Percentiles rank a stretch among this genome's conserved stretches.
Evolutionary conservation across 2,329 filamentous ascomycete species (phyloP).

Genomic region (Sporothrix protearum): DNA sequence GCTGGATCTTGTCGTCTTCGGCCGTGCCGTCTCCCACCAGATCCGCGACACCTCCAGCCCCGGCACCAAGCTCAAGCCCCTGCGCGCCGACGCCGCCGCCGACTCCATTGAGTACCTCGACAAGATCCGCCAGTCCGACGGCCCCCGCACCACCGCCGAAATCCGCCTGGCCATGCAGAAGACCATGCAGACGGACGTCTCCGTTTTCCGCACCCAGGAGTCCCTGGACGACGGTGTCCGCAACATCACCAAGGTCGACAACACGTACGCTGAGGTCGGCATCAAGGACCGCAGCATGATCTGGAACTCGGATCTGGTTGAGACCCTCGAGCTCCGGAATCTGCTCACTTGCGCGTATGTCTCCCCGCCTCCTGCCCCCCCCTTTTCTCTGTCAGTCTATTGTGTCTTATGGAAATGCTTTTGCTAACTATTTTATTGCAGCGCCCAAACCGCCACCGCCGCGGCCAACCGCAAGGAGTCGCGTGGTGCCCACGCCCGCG

Average conservation of each 20-base stretch:
- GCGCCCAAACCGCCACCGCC: conserved; percentile 83
- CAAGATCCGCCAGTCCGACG: conserved; percentile 76
- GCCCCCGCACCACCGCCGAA: conserved; percentile 82
- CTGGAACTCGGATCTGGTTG: conserved; percentile 97
- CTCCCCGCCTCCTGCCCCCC: no score
- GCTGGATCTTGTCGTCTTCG: conserved; percentile 94
- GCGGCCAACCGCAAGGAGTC: conserved; percentile 96
- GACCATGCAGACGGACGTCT: conserved; percentile 96
- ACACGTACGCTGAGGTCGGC: conserved; percentile 74
- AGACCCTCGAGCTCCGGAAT: conserved; percentile 94
- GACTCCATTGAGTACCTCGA: conserved; percentile 84
- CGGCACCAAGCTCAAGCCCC: conserved; percentile 72
- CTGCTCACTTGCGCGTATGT: conserved; percentile 92
- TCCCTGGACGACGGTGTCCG: conserved; percentile 88
- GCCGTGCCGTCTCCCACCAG: conserved; percentile 93
- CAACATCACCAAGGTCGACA: conserved; percentile 82
- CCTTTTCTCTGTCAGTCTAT: no score
- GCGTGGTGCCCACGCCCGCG: conserved; percentile 91
- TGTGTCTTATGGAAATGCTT: no score
- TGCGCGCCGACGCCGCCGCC: conserved; percentile 81
- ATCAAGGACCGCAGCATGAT: conserved; percentile 99
- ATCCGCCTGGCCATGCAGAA: conserved; percentile 93
- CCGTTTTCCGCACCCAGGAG: conserved; percentile 93
- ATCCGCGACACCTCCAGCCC: conserved; percentile 92
- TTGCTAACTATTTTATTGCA: conserved; percentile 38